Conservation (phyloP, 73 alveolate species). For the Paramecium biaurelia region DNA sequence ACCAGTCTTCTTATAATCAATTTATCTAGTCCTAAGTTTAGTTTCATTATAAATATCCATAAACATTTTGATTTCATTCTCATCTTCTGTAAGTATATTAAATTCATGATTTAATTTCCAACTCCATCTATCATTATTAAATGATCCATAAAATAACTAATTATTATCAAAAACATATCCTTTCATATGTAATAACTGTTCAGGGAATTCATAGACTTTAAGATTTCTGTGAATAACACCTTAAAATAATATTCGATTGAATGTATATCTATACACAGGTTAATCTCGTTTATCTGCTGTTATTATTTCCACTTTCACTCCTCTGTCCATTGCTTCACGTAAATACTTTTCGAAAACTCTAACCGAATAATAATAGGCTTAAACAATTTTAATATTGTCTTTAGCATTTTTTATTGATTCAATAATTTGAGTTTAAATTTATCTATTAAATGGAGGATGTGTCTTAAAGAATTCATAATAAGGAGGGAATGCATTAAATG, state of each 20-base stretch:
- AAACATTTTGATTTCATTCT: slow-evolving; percentile 27
- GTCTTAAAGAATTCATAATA: slow-evolving; percentile 8
- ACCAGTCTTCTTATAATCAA: background rate
- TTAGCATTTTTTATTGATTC: slow-evolving; percentile 47
- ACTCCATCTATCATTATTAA: slow-evolving; percentile 74
- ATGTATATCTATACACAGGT: slow-evolving; percentile 59
- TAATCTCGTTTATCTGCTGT: slow-evolving; percentile 66
- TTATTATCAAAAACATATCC: slow-evolving; percentile 65
- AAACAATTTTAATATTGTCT: slow-evolving; percentile 46
- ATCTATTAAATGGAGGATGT: slow-evolving; percentile 38
- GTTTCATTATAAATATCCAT: background rate
- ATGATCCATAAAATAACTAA: slow-evolving; percentile 62
- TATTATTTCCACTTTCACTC: slow-evolving; percentile 65
- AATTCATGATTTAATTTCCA: slow-evolving; percentile 69
- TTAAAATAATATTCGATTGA: slow-evolving; percentile 38
- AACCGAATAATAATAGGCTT: slow-evolving; percentile 66
- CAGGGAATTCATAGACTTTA: slow-evolving; percentile 62
- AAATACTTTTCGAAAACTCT: slow-evolving; percentile 42
- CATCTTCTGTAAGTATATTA: slow-evolving; percentile 29
- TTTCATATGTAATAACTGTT: slow-evolving; percentile 62
- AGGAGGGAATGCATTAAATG: slow-evolving; percentile 35
- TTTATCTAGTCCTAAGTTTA: background rate
- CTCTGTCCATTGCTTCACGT: slow-evolving; percentile 64
- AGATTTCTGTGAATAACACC: slow-evolving; percentile 50
- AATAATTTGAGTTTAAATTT: slow-evolving; percentile 55